Conservation (phyloP, 805 yeast genomes). For the Cyberlindnera euphorbiiphila region DNA sequence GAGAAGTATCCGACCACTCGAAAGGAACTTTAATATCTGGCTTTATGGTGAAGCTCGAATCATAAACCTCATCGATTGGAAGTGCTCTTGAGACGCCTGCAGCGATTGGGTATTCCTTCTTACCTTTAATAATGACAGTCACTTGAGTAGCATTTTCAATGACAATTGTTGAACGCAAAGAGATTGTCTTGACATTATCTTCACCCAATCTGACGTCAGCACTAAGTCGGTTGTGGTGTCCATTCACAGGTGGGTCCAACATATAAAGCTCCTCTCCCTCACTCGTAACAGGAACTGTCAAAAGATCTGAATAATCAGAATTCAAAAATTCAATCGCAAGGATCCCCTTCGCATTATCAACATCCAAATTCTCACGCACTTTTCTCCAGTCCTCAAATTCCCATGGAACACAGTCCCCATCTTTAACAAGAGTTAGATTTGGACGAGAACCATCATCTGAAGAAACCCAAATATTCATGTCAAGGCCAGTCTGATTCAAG, state of each 20-base stretch:
- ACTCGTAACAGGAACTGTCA: conserved; percentile 60
- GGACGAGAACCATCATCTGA: conserved; percentile 25
- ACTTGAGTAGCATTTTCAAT: conserved; percentile 64
- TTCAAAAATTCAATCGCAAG: conserved; percentile 61
- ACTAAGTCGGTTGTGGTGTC: conserved; percentile 68
- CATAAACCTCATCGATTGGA: conserved; percentile 69
- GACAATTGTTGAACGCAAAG: conserved; percentile 71
- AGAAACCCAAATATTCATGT: conserved; percentile 81
- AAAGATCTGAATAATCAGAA: conserved; percentile 50
- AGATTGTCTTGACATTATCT: conserved; percentile 75
- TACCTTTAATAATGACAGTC: conserved; percentile 35
- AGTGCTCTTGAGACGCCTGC: conserved; percentile 61
- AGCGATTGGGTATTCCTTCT: conserved; percentile 37
- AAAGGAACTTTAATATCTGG: conserved; percentile 58
- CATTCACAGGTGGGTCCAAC: conserved; percentile 56
- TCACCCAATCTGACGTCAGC: conserved; percentile 67
- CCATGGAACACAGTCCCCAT: conserved; percentile 66
- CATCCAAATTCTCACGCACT: conserved; percentile 73
- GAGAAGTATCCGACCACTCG: conserved; percentile 61
- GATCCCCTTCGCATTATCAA: conserved; percentile 55
- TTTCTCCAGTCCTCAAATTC: conserved; percentile 92
- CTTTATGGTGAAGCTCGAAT: conserved; percentile 50
- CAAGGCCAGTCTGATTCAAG: conserved; percentile 79
- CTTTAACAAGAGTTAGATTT: conserved; percentile 35
- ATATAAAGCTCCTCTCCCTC: conserved; percentile 82